A percentile compares a stretch with the other conserved stretches of the same genome.
Conservation (phyloP, 164 flowering plant genomes). For the Stephania yunnanensis region DNA sequence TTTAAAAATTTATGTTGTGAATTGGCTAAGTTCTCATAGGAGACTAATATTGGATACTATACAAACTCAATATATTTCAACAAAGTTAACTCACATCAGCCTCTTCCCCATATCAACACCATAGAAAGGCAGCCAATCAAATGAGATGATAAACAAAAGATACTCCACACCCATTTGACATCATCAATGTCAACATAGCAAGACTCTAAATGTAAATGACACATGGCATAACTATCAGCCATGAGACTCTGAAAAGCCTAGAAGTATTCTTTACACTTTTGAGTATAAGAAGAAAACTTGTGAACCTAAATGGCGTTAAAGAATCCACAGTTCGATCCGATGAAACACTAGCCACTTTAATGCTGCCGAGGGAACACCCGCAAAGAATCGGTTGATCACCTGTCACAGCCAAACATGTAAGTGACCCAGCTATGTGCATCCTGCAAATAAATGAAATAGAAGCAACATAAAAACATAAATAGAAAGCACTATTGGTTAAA, state of each 20-base stretch:
- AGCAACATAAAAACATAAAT: neutral
- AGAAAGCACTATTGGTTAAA: neutral
- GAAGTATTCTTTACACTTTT: neutral
- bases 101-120: neutral
- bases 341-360: conserved; percentile 50
- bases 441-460: conserved; percentile 37
- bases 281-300: conserved; percentile 38
- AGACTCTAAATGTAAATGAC: no score
- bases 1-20: no score
- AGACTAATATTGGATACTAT: no score
- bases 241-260: no score
- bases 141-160: neutral
- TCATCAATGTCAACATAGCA: neutral
- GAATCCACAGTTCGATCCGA: conserved; percentile 53
- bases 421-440: conserved; percentile 57
- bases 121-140: neutral
- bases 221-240: no score
- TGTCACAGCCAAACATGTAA: conserved; percentile 60
- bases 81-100: neutral
- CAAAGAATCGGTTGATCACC: conserved; percentile 66
- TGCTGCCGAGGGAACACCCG: conserved; percentile 66
- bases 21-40: no score
- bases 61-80: no score
- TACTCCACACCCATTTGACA: neutral
- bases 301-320: conserved; percentile 33